phyloP scores from a whole-genome alignment of 768 basidiomycete genomes.

The Rhodosporidiobolus odoratus region DNA sequence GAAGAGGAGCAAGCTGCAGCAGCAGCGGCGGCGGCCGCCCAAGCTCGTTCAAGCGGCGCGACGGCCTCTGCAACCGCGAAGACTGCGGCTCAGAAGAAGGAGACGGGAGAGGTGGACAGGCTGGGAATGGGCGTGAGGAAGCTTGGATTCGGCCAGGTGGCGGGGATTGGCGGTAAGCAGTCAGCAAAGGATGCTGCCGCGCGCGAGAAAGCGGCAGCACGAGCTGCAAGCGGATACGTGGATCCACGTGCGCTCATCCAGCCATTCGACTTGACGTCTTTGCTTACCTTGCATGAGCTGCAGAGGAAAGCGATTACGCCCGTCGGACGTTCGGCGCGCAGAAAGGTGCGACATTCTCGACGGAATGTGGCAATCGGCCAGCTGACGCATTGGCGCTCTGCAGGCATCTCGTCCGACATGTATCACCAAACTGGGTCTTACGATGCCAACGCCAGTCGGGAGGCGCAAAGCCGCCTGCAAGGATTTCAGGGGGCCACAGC shows the following conservation, averaged over 20 bases:
- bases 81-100: conserved; percentile 48
- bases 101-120: conserved; percentile 55
- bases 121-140: conserved; percentile 68
- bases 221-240: conserved; percentile 49
- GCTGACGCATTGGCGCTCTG: too few species aligned
- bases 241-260: conserved; percentile 12
- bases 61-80: neutral
- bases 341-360: conserved; percentile 54
- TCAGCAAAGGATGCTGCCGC: conserved; percentile 56
- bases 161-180: conserved; percentile 43
- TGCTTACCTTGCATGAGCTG: neutral
- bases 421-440: conserved; percentile 87
- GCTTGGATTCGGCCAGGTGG: conserved; percentile 68
- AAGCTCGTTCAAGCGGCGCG: conserved; percentile 30
- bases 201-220: conserved; percentile 54
- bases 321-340: conserved; percentile 86
- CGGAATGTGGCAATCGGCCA: too few species aligned
- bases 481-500: conserved; percentile 85
- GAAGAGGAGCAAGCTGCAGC: conserved; percentile 58
- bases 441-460: conserved; percentile 63
- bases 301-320: conserved; percentile 59
- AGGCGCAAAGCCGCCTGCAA: conserved; percentile 75
- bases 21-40: conserved; percentile 40
- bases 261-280: neutral
- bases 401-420: conserved; percentile 93